Percentiles rank a stretch among this genome's conserved stretches.
Conservation (phyloP, 2,329 filamentous ascomycete species). For the Scedosporium boydii region DNA sequence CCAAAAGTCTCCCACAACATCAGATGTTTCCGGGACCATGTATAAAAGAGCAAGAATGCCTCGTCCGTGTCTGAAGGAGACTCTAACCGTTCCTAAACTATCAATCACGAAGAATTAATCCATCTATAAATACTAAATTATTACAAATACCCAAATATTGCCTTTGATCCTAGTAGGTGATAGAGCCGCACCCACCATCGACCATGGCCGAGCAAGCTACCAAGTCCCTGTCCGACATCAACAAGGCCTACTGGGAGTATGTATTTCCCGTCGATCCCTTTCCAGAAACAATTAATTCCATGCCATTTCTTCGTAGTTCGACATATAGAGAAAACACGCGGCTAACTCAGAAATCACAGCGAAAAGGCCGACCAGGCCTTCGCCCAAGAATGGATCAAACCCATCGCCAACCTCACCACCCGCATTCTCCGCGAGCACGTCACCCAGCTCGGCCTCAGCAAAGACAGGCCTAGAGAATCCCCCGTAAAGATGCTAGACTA, state of each 20-base stretch:
- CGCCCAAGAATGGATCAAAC: constrained; percentile 11
- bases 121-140: not conserved
- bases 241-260: constrained; percentile 11
- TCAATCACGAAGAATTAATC: not conserved
- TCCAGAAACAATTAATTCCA: not conserved
- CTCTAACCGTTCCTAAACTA: not conserved
- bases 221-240: constrained; percentile 8
- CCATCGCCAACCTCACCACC: constrained; percentile 7
- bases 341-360: not conserved
- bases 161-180: not conserved
- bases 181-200: not conserved
- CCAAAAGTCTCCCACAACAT: not conserved
- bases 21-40: not conserved
- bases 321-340: not conserved
- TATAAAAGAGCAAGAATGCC: not conserved
- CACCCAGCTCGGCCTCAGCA: constrained; percentile 7
- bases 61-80: not conserved
- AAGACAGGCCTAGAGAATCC: not conserved
- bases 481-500: constrained; percentile 20
- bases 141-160: not conserved
- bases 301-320: too few species aligned
- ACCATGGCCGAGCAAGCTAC: constrained; percentile 2
- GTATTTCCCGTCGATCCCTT: not conserved
- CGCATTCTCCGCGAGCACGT: constrained; percentile 10
- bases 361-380: constrained; percentile 8